Evolutionary conservation across 1,139 yeast genomes (phyloP), one percentile per base, ranked within the genome.

Genomic region (Torulaspora globosa): DNA sequence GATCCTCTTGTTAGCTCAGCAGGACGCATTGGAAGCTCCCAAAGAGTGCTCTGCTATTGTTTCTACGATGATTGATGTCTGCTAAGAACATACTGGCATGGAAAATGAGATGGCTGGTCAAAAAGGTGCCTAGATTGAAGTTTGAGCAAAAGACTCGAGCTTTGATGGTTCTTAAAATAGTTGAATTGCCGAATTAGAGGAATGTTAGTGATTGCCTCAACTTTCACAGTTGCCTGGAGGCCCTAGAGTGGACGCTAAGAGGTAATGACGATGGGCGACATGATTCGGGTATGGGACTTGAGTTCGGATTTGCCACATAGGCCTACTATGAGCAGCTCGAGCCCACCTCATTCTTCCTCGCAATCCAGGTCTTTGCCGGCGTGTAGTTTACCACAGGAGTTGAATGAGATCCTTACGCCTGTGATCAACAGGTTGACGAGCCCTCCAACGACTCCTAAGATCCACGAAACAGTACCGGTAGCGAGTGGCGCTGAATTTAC

Each of bases 401-500:
- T 32, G 31, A 34, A 33, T 19, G 44, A 44, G 38, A 33, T 40
- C 26, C 21, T 31, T 24, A 44, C 47, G n/a, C 47, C 47, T 4
- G 41, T 31, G 14, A 40, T 44, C 29, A 44, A 40, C 31, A 38
- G 34, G 12, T 29, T 44, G 24, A 42, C 36, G 40, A 44, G 47
- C 24, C 32, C 36, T 18, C 41, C 29, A 14, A n/a, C 45, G 14
- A 40, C 40, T n/a, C 44, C 39, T 9, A 36, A 15, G 19, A 26
- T 33, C 36, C 8, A 8, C 18, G 39, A 34, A 30, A 39, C 42
- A 15, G 16, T 35, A n/a, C 32, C 43, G 21, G 15, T 36, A 14
- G 19, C 27, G 16, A 41, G 18, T 14, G 37, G 42, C 21, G 16
- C 31, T 16, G 16, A 29, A 10, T 29, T n/a, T 16, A 30, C n/a